A percentile compares a stretch with the other conserved stretches of the same genome.
These are phyloP conservation scores for Vitis labrusca DNA, from an alignment of 164 flowering plant genomes.

Conservation along the genomic window DNA sequence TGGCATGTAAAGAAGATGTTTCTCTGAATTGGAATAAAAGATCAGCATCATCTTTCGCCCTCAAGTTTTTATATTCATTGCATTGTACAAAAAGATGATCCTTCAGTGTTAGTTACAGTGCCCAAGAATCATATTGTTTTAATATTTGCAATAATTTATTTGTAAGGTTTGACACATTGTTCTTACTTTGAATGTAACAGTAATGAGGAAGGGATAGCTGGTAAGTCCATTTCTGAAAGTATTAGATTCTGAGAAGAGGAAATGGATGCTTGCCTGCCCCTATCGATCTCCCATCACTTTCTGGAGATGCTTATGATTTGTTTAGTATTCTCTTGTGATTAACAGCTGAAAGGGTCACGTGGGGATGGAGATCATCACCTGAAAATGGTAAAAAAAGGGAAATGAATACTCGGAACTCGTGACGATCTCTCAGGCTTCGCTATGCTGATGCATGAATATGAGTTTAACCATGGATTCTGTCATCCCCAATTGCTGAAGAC, in stretches of 20 bases:
- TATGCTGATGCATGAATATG: not conserved
- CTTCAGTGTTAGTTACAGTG: not conserved
- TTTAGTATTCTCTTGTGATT: not conserved
- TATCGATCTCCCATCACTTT: not conserved
- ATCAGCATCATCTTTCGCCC: no score
- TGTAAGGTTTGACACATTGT: conserved; percentile 17
- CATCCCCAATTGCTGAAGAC: conserved; percentile 9
- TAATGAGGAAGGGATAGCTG: not conserved
- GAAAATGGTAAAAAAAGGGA: not conserved
- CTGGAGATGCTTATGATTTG: not conserved
- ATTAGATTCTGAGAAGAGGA: not conserved
- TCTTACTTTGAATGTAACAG: conserved; percentile 12
- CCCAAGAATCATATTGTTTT: not conserved
- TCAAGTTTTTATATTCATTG: no score
- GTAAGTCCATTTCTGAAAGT: not conserved
- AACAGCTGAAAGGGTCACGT: not conserved
- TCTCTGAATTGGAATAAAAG: no score
- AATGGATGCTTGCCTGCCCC: not conserved
- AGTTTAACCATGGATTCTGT: conserved; percentile 14
- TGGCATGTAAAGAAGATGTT: no score
- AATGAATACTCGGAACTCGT: not conserved
- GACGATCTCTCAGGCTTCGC: not conserved
- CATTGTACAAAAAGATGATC: not conserved
- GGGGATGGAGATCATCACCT: not conserved
- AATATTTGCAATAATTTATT: not conserved